Evolutionary conservation across 2,329 filamentous ascomycete genomes (phyloP).

Genomic region (Fusarium devonianum): DNA sequence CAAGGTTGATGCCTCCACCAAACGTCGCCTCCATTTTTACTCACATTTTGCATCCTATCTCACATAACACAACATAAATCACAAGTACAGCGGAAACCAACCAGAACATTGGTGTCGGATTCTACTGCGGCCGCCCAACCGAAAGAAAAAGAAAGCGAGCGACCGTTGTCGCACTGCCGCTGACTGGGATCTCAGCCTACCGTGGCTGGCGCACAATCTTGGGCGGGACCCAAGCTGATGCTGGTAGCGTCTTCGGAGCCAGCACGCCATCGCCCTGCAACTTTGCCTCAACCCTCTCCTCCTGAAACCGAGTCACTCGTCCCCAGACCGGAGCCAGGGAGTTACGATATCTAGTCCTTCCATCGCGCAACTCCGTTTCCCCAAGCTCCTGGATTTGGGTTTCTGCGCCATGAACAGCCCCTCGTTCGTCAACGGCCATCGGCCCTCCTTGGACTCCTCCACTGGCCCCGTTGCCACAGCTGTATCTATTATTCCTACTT

Average conservation of each 20-base stretch:
- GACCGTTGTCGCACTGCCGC: slow-evolving; percentile 20
- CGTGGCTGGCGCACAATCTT: slow-evolving; percentile 26
- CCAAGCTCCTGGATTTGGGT: slow-evolving; percentile 25
- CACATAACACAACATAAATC: background rate
- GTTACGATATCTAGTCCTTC: slow-evolving; percentile 42
- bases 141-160: slow-evolving; percentile 17
- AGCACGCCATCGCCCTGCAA: slow-evolving; percentile 42
- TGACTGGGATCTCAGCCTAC: slow-evolving; percentile 32
- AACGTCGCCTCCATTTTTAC: slow-evolving; percentile 29
- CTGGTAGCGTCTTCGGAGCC: slow-evolving; percentile 30
- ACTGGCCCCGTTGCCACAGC: slow-evolving; percentile 9
- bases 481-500: slow-evolving; percentile 22
- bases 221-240: slow-evolving; percentile 31
- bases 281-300: slow-evolving; percentile 40
- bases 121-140: slow-evolving; percentile 25
- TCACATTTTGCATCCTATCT: background rate
- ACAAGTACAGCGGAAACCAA: slow-evolving; percentile 10
- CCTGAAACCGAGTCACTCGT: slow-evolving; percentile 28
- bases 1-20: slow-evolving; percentile 24
- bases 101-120: slow-evolving; percentile 11
- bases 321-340: slow-evolving; percentile 31
- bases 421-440: slow-evolving; percentile 39
- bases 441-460: slow-evolving; percentile 33
- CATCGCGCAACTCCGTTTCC: slow-evolving; percentile 40
- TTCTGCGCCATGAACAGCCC: slow-evolving; percentile 39